Evolutionary conservation across 805 yeast genomes (phyloP).

Genomic region (Yarrowia bubula): DNA sequence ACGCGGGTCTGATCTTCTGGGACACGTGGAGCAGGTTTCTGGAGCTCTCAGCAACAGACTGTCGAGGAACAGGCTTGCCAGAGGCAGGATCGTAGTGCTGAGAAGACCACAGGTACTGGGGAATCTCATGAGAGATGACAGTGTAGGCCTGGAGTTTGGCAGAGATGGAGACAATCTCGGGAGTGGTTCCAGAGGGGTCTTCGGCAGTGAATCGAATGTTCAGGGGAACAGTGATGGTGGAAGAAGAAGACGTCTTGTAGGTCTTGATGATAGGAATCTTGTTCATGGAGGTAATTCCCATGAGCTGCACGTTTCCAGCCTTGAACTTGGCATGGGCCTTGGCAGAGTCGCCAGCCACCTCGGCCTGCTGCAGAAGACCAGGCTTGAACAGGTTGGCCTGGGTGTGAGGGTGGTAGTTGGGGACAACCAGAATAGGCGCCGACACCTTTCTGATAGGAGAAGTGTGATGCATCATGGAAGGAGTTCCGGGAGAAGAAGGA

Average conservation of each 20-base stretch:
- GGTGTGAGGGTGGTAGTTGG: constrained; percentile 24
- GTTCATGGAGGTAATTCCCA: constrained; percentile 24
- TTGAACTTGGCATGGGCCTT: constrained; percentile 26
- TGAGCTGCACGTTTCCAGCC: constrained; percentile 22
- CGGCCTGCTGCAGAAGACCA: constrained; percentile 23
- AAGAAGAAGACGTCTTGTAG: constrained; percentile 12
- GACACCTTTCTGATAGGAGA: constrained; percentile 19
- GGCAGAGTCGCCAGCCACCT: constrained; percentile 15
- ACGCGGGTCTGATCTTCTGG: constrained; percentile 17
- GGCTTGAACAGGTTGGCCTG: constrained; percentile 27
- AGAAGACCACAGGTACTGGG: constrained; percentile 25
- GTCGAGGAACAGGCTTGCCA: constrained; percentile 16
- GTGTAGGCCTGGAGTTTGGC: constrained; percentile 24
- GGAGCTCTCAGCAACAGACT: constrained; percentile 12
- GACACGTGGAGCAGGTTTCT: constrained; percentile 21
- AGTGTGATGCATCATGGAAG: not conserved
- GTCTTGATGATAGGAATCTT: constrained; percentile 26
- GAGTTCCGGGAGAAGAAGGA: constrained; percentile 12
- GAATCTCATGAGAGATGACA: constrained; percentile 23
- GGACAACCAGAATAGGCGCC: constrained; percentile 4
- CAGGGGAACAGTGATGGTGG: constrained; percentile 17
- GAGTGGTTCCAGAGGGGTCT: constrained; percentile 21
- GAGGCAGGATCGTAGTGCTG: constrained; percentile 24
- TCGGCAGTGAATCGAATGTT: constrained; percentile 21
- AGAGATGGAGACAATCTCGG: constrained; percentile 22